Percentiles rank a stretch among this genome's conserved stretches.
Conservation (phyloP, 2,329 filamentous ascomycete species). For the Nemania sp. region DNA sequence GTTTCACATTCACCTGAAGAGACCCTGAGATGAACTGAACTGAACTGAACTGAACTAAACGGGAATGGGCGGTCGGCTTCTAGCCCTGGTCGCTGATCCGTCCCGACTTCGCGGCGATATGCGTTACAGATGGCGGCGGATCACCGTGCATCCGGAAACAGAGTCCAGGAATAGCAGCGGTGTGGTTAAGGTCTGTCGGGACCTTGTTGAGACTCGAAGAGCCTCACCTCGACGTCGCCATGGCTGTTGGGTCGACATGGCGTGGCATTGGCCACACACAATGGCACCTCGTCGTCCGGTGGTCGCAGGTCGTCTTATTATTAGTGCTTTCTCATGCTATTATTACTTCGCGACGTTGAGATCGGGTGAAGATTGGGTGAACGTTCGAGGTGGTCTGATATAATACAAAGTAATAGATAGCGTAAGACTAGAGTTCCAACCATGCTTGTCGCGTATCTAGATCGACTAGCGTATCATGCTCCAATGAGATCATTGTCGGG, state of each 20-base stretch:
- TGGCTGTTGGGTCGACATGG: neutral
- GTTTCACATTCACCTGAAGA: slow-evolving; percentile 32
- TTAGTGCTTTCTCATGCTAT: slow-evolving; percentile 9
- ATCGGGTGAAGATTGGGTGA: neutral
- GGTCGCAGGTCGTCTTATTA: neutral
- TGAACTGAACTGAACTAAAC: too few species aligned
- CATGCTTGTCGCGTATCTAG: neutral
- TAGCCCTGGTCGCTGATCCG: slow-evolving; percentile 15
- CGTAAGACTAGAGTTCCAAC: neutral
- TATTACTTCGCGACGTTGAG: slow-evolving; percentile 2
- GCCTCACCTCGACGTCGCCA: slow-evolving; percentile 21
- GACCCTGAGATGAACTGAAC: slow-evolving; percentile 16
- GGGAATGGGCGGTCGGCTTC: neutral
- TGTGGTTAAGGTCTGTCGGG: slow-evolving; percentile 17
- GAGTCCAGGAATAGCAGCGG: slow-evolving; percentile 29
- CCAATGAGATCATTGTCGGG: too few species aligned
- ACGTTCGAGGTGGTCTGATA: slow-evolving; percentile 4
- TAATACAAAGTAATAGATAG: too few species aligned
- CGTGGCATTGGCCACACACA: neutral
- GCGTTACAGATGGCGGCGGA: slow-evolving; percentile 30
- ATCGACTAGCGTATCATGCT: neutral
- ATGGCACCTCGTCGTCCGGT: neutral
- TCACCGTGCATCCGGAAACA: slow-evolving; percentile 34
- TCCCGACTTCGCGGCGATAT: slow-evolving; percentile 27
- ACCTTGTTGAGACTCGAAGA: slow-evolving; percentile 26